phyloP scores from a whole-genome alignment of 2,329 filamentous ascomycete species.

The Microsporum ferrugineum region DNA sequence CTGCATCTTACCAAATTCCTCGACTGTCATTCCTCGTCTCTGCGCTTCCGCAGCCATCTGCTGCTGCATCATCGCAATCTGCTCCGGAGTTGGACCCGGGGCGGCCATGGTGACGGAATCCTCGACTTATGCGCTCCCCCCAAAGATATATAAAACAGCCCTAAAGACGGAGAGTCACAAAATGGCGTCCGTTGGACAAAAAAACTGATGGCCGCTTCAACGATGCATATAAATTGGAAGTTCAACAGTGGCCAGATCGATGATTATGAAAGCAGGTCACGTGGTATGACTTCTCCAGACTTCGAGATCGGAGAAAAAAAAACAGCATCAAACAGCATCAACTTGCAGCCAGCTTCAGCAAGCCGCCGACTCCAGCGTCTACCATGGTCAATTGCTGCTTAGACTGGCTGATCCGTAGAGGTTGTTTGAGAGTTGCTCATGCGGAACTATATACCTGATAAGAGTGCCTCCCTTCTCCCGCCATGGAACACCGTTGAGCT shows the following conservation, averaged over 20 bases:
- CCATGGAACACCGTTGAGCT: constrained; percentile 32
- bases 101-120: constrained; percentile 19
- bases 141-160: not conserved
- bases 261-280: not conserved
- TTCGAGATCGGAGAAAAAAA: not conserved
- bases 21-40: constrained; percentile 72
- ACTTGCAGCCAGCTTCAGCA: not conserved
- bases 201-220: not conserved
- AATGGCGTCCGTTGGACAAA: not conserved
- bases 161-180: not conserved
- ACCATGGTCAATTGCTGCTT: not conserved
- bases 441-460: constrained; percentile 32
- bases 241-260: constrained; percentile 4
- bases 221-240: not conserved
- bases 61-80: constrained; percentile 72
- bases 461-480: constrained; percentile 25
- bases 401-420: not conserved
- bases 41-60: constrained; percentile 73
- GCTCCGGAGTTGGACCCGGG: constrained; percentile 59
- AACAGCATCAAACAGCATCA: not conserved
- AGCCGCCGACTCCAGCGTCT: not conserved
- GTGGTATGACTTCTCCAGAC: not conserved
- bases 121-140: not conserved
- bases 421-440: constrained; percentile 20
- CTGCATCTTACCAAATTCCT: constrained; percentile 62